phyloP scores from a whole-genome alignment of 306 rosid species.

The Styphnolobium japonicum region DNA sequence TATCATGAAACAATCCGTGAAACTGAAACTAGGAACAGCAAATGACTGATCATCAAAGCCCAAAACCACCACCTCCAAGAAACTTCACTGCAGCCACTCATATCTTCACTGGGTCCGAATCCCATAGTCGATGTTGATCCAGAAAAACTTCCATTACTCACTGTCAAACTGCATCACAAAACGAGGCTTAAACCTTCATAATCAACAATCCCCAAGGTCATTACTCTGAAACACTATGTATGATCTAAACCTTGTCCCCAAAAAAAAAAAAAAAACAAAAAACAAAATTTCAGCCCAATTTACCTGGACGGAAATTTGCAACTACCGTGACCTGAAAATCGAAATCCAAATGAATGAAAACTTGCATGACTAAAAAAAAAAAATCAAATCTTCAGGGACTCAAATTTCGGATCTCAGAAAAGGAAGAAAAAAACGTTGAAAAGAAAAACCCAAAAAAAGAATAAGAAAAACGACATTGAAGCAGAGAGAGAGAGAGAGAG shows the following conservation, averaged over 20 bases:
- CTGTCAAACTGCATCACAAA: constrained; percentile 49
- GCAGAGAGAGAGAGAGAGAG: not conserved
- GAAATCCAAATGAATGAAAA: constrained; percentile 13
- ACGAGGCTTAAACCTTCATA: not conserved
- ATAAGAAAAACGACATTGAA: not conserved
- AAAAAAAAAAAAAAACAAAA: not conserved
- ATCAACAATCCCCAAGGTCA: not conserved
- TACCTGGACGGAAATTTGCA: constrained; percentile 93
- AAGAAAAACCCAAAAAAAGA: not conserved
- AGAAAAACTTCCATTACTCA: constrained; percentile 50
- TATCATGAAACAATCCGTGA: not conserved
- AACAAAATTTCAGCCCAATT: constrained; percentile 4
- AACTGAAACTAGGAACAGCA: constrained; percentile 35
- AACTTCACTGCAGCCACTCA: constrained; percentile 42
- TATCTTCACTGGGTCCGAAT: constrained; percentile 50
- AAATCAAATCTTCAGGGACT: not conserved
- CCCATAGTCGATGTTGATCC: constrained; percentile 51
- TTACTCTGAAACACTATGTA: not conserved
- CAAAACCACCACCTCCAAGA: constrained; percentile 45
- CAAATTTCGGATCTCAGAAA: not conserved
- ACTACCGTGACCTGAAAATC: constrained; percentile 63
- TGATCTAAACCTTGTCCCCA: not conserved
- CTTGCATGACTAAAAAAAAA: not conserved
- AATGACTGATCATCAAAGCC: constrained; percentile 31
- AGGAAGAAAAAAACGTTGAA: not conserved